phyloP scores from a whole-genome alignment of 257 asterid genomes.

The Fraxinus excelsior region DNA sequence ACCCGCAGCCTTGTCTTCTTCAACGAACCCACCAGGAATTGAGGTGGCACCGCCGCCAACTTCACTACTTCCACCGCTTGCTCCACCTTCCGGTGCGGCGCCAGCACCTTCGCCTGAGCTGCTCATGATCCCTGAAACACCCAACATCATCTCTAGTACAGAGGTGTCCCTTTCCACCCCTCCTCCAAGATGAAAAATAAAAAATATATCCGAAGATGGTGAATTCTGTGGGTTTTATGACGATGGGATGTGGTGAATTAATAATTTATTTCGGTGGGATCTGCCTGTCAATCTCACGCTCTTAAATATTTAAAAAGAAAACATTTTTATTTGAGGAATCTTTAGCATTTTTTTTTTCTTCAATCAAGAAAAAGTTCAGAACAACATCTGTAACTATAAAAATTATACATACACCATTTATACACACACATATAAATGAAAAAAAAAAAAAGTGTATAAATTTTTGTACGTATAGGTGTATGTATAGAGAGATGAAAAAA shows the following conservation, averaged over 20 bases:
- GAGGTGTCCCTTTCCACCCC: slow-evolving; percentile 12
- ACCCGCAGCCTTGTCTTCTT: slow-evolving; percentile 27
- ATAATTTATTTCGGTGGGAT: slow-evolving; percentile 90
- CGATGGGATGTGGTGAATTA: slow-evolving; percentile 84
- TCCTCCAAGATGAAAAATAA: slow-evolving; percentile 32
- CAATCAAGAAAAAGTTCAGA: slow-evolving; percentile 19
- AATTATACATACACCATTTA: slow-evolving; percentile 7
- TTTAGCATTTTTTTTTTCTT: slow-evolving; percentile 32
- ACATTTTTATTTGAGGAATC: slow-evolving; percentile 48
- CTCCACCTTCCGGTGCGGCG: slow-evolving; percentile 46
- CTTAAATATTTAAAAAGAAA: slow-evolving; percentile 24
- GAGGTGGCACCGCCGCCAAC: slow-evolving; percentile 33
- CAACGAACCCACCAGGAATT: slow-evolving; percentile 37
- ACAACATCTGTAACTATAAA: slow-evolving; percentile 19
- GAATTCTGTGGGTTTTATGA: slow-evolving; percentile 83
- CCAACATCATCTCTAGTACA: slow-evolving; percentile 39
- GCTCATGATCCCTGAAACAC: slow-evolving; percentile 45
- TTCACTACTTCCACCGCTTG: slow-evolving; percentile 73
- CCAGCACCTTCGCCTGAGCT: slow-evolving; percentile 28
- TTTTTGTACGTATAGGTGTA: background rate
- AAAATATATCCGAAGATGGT: slow-evolving; percentile 57
- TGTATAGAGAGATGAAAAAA: background rate
- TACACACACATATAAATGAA: background rate
- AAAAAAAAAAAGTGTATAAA: background rate
- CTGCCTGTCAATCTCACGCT: slow-evolving; percentile 88